phyloP scores from a whole-genome alignment of 495 filamentous ascomycete species.

The Jackrogersella multiformis region DNA sequence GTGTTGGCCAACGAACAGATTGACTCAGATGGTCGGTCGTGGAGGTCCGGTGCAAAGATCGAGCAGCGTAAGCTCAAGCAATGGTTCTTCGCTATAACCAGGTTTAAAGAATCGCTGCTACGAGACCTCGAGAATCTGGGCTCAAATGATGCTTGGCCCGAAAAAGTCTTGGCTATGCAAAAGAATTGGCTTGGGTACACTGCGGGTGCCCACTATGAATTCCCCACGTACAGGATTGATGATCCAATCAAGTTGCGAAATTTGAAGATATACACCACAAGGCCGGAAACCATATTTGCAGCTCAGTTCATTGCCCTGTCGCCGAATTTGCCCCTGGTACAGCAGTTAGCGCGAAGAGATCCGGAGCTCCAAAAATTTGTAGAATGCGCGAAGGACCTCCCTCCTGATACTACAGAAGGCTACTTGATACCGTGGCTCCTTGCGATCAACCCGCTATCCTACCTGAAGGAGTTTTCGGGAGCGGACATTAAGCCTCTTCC shows the following conservation, averaged over 20 bases:
- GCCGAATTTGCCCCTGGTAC: constrained; percentile 74
- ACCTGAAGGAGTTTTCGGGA: constrained; percentile 60
- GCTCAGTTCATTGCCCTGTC: constrained; percentile 87
- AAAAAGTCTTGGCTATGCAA: constrained; percentile 83
- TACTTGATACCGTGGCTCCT: constrained; percentile 69
- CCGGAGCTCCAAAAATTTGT: constrained; percentile 71
- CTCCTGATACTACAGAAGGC: constrained; percentile 78
- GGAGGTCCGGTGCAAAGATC: constrained; percentile 87
- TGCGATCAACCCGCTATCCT: constrained; percentile 72
- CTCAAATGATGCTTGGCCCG: constrained; percentile 75
- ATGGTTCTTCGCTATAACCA: constrained; percentile 89
- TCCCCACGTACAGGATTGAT: constrained; percentile 58
- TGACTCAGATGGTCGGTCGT: constrained; percentile 81
- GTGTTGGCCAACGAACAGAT: constrained; percentile 94
- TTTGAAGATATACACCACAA: constrained; percentile 78
- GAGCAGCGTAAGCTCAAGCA: constrained; percentile 83
- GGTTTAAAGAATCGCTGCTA: constrained; percentile 77
- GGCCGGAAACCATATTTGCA: constrained; percentile 84
- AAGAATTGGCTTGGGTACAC: constrained; percentile 89
- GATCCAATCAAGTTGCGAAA: constrained; percentile 47
- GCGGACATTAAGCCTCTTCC: constrained; percentile 66
- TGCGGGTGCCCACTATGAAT: constrained; percentile 74
- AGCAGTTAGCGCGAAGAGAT: constrained; percentile 66
- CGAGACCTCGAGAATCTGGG: constrained; percentile 73
- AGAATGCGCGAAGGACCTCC: constrained; percentile 66